Percentiles rank a stretch among this genome's conserved stretches.
phyloP scores from a whole-genome alignment of 2,329 filamentous ascomycete species.

The Pochonia chlamydosporia region DNA sequence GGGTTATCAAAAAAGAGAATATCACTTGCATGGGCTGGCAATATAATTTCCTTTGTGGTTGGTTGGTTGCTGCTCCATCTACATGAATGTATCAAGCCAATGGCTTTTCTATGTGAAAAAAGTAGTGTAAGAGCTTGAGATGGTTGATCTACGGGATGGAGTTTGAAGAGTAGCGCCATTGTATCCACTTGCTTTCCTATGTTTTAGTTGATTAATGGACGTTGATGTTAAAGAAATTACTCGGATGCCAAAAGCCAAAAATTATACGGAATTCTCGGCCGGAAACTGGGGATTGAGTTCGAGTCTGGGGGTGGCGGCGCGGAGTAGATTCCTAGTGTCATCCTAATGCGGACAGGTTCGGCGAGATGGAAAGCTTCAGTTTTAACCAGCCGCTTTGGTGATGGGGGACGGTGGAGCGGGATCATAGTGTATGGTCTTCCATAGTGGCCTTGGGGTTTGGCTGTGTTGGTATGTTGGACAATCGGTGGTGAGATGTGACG shows the following conservation, averaged over 20 bases:
- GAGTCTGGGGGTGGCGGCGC: not conserved
- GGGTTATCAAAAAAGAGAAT: not conserved
- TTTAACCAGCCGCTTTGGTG: no score
- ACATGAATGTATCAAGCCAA: not conserved
- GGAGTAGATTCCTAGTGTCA: not conserved
- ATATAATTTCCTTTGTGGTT: slow-evolving; percentile 1
- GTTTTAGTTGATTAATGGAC: not conserved
- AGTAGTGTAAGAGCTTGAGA: not conserved
- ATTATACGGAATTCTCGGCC: no score
- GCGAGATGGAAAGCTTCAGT: no score
- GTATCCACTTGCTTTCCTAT: not conserved
- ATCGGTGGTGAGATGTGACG: no score
- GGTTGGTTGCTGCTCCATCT: slow-evolving; percentile 1
- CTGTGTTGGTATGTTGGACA: no score
- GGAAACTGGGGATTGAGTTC: no score
- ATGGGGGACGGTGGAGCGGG: no score
- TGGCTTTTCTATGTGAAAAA: not conserved
- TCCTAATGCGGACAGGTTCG: not conserved
- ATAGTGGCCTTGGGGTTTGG: no score
- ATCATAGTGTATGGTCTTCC: no score
- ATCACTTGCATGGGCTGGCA: slow-evolving; percentile 8
- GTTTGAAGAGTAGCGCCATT: not conserved
- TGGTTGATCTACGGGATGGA: not conserved
- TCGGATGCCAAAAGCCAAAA: no score
- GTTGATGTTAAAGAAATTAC: not conserved